Percentiles rank a stretch among this genome's conserved stretches.
Conservation (phyloP, 805 yeast species). For the Clavispora vitiphila region DNA sequence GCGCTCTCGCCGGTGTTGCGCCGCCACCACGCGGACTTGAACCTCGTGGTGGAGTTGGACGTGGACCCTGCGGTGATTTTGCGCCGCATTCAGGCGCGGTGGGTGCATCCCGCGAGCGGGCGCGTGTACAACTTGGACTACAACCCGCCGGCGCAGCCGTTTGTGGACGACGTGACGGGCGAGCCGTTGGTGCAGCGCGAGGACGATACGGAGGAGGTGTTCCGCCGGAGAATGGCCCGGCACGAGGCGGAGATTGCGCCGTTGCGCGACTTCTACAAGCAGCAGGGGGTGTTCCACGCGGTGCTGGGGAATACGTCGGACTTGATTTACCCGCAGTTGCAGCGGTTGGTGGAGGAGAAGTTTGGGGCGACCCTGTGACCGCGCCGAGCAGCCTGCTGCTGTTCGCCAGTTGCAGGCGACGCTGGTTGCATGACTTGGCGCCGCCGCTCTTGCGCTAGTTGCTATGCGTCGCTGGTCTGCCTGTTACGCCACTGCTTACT, state of each 20-base stretch:
- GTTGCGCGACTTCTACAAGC: constrained; percentile 55
- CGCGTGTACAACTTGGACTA: constrained; percentile 80
- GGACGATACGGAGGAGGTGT: constrained; percentile 77
- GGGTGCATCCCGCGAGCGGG: constrained; percentile 82
- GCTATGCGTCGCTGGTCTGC: too few species aligned
- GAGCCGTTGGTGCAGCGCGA: constrained; percentile 75
- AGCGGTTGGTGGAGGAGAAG: constrained; percentile 30
- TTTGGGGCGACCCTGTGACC: too few species aligned
- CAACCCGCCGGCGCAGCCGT: constrained; percentile 82
- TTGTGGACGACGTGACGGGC: constrained; percentile 84
- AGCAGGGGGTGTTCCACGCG: constrained; percentile 40
- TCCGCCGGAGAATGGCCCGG: constrained; percentile 58
- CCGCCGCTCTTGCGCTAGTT: too few species aligned
- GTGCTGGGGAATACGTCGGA: constrained; percentile 81
- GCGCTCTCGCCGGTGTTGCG: constrained; percentile 45
- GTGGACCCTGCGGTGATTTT: constrained; percentile 84
- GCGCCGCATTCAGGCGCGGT: constrained; percentile 76
- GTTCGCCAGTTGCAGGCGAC: too few species aligned
- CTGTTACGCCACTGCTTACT: too few species aligned
- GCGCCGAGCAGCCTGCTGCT: too few species aligned
- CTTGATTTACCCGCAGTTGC: constrained; percentile 70
- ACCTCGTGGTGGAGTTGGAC: constrained; percentile 77
- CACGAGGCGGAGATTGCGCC: constrained; percentile 61
- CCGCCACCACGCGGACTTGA: constrained; percentile 41
- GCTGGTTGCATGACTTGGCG: too few species aligned